Evolutionary conservation across 2,329 filamentous ascomycete species (phyloP).

Genomic region (Tolypocladium endophyticum): DNA sequence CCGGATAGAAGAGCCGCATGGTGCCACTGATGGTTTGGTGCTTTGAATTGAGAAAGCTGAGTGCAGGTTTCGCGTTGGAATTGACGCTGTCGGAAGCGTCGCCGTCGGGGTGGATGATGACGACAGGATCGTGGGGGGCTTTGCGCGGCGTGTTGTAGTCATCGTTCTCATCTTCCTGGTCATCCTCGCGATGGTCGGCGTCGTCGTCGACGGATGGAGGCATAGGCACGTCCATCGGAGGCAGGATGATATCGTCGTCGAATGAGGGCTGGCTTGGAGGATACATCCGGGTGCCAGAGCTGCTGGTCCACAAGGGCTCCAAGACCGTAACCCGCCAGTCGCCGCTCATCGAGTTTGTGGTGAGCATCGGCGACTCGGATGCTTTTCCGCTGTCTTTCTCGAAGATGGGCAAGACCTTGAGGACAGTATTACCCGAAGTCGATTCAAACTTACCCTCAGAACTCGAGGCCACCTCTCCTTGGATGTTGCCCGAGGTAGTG

Average conservation of each 20-base stretch:
- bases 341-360: slow-evolving; percentile 35
- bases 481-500: slow-evolving; percentile 34
- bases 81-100: background rate
- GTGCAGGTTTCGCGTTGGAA: slow-evolving; percentile 4
- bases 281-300: background rate
- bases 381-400: slow-evolving; percentile 10
- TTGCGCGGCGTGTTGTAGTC: background rate
- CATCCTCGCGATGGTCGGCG: too few species aligned
- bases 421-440: slow-evolving; percentile 27
- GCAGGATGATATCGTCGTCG: background rate
- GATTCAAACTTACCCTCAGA: slow-evolving; percentile 23
- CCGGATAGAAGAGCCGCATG: slow-evolving; percentile 33
- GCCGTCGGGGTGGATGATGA: slow-evolving; percentile 6
- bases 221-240: background rate
- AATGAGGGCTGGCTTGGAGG: background rate
- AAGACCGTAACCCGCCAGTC: slow-evolving; percentile 24
- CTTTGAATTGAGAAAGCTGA: slow-evolving; percentile 25
- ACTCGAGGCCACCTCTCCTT: slow-evolving; percentile 28
- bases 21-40: slow-evolving; percentile 35
- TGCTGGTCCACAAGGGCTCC: slow-evolving; percentile 31
- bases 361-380: slow-evolving; percentile 19
- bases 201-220: background rate
- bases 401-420: slow-evolving; percentile 34
- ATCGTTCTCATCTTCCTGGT: background rate
- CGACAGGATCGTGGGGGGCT: slow-evolving; percentile 10